Conservation (phyloP, 2,329 filamentous ascomycete genomes). For the Monosporascus sp. region DNA sequence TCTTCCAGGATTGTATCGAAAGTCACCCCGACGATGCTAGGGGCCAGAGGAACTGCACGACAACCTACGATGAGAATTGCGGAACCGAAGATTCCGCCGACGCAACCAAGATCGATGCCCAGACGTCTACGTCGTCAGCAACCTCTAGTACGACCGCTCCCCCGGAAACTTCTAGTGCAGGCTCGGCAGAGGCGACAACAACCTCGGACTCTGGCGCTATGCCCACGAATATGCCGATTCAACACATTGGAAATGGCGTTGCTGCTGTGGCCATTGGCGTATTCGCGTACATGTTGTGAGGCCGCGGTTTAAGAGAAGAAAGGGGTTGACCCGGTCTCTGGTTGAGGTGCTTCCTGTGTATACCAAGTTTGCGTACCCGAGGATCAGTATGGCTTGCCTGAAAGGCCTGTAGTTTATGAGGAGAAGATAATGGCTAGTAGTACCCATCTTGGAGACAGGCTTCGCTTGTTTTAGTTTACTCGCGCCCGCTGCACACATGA, state of each 20-base stretch:
- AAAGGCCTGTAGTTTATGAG: no score
- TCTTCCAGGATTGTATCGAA: slow-evolving; percentile 43
- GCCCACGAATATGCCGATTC: slow-evolving; percentile 18
- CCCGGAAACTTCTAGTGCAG: slow-evolving; percentile 16
- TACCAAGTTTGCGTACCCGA: not conserved
- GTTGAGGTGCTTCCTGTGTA: not conserved
- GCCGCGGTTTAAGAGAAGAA: slow-evolving; percentile 1
- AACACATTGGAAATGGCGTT: slow-evolving; percentile 37
- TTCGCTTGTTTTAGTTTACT: no score
- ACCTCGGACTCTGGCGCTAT: slow-evolving; percentile 20
- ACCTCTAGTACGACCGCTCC: slow-evolving; percentile 18
- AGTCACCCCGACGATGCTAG: slow-evolving; percentile 35
- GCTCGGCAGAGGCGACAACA: slow-evolving; percentile 13
- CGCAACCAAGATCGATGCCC: slow-evolving; percentile 23
- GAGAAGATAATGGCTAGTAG: no score
- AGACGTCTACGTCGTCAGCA: slow-evolving; percentile 22
- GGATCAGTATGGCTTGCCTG: no score
- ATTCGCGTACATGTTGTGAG: slow-evolving; percentile 47
- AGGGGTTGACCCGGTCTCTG: not conserved
- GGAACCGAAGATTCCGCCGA: slow-evolving; percentile 38
- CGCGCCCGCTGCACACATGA: no score
- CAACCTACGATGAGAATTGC: slow-evolving; percentile 43
- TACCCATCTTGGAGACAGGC: no score
- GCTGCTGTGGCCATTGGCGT: slow-evolving; percentile 47
- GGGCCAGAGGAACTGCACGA: slow-evolving; percentile 44